Conservation (phyloP, 176 grass and related monocot species). For the Stipa capillata region DNA sequence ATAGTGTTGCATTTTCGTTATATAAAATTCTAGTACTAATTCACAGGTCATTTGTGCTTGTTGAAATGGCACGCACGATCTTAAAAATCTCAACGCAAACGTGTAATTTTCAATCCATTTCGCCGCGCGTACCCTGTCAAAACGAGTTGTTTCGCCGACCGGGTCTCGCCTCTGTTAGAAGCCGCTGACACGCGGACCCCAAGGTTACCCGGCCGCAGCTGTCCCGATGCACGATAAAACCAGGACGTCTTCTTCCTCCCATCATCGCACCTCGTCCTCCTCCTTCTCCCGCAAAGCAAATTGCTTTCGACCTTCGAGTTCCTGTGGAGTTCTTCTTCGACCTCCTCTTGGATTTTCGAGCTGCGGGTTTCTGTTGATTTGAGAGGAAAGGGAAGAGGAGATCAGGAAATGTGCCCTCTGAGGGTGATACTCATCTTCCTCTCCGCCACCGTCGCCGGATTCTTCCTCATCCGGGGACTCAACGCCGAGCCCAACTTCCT, state of each 20-base stretch:
- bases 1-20: too few relatives aligned
- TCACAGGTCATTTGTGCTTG: too few relatives aligned
- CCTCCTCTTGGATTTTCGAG: too few relatives aligned
- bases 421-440: constrained; percentile 91
- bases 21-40: too few relatives aligned
- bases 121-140: not conserved
- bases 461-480: constrained; percentile 76
- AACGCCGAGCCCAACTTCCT: constrained; percentile 35
- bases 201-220: too few relatives aligned
- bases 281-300: not conserved
- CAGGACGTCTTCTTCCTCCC: too few relatives aligned
- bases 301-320: not conserved
- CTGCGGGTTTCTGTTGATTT: too few relatives aligned
- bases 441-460: constrained; percentile 94
- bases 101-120: not conserved
- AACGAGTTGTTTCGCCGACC: not conserved
- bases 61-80: too few relatives aligned
- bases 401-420: constrained; percentile 94
- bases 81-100: too few relatives aligned
- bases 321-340: not conserved
- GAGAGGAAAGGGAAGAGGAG: too few relatives aligned
- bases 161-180: not conserved
- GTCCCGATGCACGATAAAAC: constrained; percentile 9
- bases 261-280: not conserved
- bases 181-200: not conserved